Conservation (phyloP, 306 rosid species). For the Fragaria iinumae region DNA sequence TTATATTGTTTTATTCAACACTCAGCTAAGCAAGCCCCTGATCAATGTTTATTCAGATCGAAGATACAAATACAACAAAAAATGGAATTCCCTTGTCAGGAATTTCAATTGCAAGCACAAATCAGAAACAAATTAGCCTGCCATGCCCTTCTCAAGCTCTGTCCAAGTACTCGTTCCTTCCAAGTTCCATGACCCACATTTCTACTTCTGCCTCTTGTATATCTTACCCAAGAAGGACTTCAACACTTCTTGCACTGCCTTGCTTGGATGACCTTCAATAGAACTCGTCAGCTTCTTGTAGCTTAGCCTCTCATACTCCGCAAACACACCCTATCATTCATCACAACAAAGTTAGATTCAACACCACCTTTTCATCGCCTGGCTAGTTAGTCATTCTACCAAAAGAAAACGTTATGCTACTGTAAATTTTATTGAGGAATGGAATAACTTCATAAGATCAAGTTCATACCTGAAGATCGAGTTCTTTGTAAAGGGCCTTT, state of each 20-base stretch:
- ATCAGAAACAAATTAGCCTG: background rate
- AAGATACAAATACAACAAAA: background rate
- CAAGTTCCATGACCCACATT: background rate
- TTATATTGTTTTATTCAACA: background rate
- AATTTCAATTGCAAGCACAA: constrained; percentile 5
- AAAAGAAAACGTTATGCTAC: background rate
- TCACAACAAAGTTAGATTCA: background rate
- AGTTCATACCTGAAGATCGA: constrained; percentile 61
- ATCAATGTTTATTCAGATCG: background rate
- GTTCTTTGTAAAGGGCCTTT: constrained; percentile 64
- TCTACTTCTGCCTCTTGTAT: constrained; percentile 77
- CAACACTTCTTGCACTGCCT: constrained; percentile 79
- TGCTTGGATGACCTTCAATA: constrained; percentile 75
- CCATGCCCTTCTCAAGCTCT: constrained; percentile 1
- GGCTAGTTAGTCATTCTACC: background rate
- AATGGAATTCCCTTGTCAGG: background rate
- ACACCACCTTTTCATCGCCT: background rate
- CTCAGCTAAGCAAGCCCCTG: background rate
- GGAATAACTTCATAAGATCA: background rate
- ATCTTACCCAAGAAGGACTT: constrained; percentile 84
- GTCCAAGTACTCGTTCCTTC: constrained; percentile 18
- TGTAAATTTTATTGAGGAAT: background rate
- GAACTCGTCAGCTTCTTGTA: constrained; percentile 55
- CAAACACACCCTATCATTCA: constrained; percentile 54
- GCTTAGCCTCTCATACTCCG: constrained; percentile 61